Base-by-base conservation (phyloP, 257 asterid species). In the Scutellaria minor region DNA sequence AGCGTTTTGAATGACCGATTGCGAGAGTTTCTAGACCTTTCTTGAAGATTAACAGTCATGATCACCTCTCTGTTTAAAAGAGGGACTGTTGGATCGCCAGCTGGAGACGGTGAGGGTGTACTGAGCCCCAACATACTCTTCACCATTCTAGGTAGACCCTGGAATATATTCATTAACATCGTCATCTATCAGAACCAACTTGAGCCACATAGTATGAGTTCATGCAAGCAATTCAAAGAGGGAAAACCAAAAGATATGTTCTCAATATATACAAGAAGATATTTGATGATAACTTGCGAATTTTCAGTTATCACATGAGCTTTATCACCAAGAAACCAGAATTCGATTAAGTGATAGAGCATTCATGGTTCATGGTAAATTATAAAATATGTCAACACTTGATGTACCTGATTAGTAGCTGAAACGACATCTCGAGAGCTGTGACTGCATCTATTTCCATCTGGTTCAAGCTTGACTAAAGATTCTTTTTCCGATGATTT, bases 31-130 rank as follows among this genome's bases (percentile, higher is more conserved):
- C 76, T 51, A 0, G 77, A 85, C 71, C 77, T 79, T 48, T 77
- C 86, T 7, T 81, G 83, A 50, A 71, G 42, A 50, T 75, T 48
- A 35, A 84, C 81, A 1, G 76, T 79, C 95, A 85, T 82, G 41
- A 83, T 75, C 57, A 84, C 87, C 57, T 92, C 88, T 7, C 73
- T 54, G 6, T 73, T 76, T 73, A 94, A 72, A 9, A 91, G 94
- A 22, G 99, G 97, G 66, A 81, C 84, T 2, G 77, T 69, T 6
- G 78, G 62, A 66, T 82, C 77, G 59, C 66, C 72, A 7, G 75
- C 79, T 39, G 18, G 48, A 64, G 81, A 81, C 7, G 73, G 70
- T 18, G 75, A 20, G 44, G 75, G 61, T 18, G 1, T 54, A 22
- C 67, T 58, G 14, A 67, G 37, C 37, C 77, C 80, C 20, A 77